Evolutionary conservation across 2,329 filamentous ascomycete species (phyloP), one percentile per base, ranked within the genome.

Genomic region (Pestalotiopsis sp.): DNA sequence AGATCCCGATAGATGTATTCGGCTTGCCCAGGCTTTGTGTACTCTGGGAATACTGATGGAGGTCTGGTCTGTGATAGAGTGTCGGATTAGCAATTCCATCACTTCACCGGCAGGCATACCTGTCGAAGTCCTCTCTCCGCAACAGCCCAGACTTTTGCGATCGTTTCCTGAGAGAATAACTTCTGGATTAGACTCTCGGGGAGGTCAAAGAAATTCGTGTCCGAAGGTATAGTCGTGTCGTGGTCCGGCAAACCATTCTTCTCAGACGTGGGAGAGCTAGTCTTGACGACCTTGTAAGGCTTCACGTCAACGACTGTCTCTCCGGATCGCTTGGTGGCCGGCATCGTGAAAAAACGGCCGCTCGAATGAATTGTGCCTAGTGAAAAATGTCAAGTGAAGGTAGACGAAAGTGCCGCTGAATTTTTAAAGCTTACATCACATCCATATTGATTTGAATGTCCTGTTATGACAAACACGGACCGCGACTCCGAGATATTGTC

Each of bases 1-100:
- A 79, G 74, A 36, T 79, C 76, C 13, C 81, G 76, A 67, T 84
- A 81, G 20, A 81, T 77, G 68, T 84, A 85, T 14, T 71, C 74
- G 0, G 73, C 76, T 0, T 76, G 74, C 9, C 76, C 77, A n/a
- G 80, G 79, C 31, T 79, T 73, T 11, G 79, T 82, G 69, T 82
- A 81, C 69, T 82, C 81, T 1, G 80, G 80, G 69, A 77, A 81
- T 2, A 76, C 45, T 13, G 68, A 45, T 7, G 68, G 66, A 17
- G 62, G 41, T 65, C 68, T 25, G 72, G 76, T 20, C 68, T 69
- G 36, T 25, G 4, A 31, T 38, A 6, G 13, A 62, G 3, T 36
- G 31, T 36, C 9, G 31, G 7, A 36, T 36, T 36, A 36, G 31
- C 31, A 7, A 36, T 36, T 36, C 31, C 31, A 36, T 36, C 31